Evolutionary conservation across 73 alveolate genomes (phyloP), one percentile per base, ranked within the genome.

Genomic region (Durusdinium trenchii): DNA sequence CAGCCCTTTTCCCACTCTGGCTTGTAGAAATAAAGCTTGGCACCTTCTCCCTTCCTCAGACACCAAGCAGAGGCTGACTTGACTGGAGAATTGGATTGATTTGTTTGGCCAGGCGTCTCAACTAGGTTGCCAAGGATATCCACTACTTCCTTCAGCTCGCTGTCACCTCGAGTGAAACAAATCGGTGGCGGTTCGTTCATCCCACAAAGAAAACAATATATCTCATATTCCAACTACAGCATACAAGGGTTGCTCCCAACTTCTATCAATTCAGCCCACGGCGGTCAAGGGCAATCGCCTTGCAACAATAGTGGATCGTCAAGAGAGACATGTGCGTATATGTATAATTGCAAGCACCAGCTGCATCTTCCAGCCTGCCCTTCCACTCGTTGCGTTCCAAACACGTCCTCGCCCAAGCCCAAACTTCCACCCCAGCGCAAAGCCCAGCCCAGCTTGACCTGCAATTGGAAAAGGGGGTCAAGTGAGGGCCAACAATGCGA

Each of bases 1-100:
- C 98, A 91, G 87, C 98, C 98, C 89, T 91, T 91, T 48, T 91
- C 98, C 98, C 98, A 91, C 57, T 91, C 98, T 36, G 98, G 98
- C 76, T 76, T 75, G 90, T 67, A 91, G 76, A 91, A 91, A 47
- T 64, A 67, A 43, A 91, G 46, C 98, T 91, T 91, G 81, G 98
- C 98, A 20, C 98, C 98, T 20, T 91, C 98, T 2, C 98, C 98
- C 60, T 91, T 91, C 98, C 98, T 89, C 18, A 50, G 10, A 38
- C 36, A 42, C 69, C 20, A 20, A 45, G 43, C 18, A 45, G 48
- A 38, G 43, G 32, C 30, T 46, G 92, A 42, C 57, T n/a, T 43
- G 3, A 18, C 30, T 10, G 23, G 23, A 57, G 32, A 57, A 23
- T 16, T 57, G 30, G 30, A 60, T 32, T 23, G 73, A 2, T n/a